These are phyloP conservation scores for Zygoascus meyerae DNA, from an alignment of 1,139 yeast genomes.

Conservation along the genomic window DNA sequence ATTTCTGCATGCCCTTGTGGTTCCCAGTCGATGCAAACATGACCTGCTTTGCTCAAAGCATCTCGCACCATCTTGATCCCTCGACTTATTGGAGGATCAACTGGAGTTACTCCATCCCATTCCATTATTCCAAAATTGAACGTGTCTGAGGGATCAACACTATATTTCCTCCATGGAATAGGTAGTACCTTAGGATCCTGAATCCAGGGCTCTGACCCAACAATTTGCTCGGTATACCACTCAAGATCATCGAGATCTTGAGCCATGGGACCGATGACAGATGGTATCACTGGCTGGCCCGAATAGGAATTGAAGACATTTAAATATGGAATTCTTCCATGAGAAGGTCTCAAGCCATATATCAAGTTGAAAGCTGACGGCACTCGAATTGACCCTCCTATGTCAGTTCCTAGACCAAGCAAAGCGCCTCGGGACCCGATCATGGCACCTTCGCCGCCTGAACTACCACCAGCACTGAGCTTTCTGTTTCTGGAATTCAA, in stretches of 20 bases:
- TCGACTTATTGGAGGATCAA: conserved; percentile 42
- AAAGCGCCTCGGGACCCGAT: conserved; percentile 44
- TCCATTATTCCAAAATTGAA: conserved; percentile 30
- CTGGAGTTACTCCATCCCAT: conserved; percentile 29
- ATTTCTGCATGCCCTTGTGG: conserved; percentile 26
- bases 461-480: conserved; percentile 61
- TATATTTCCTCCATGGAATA: conserved; percentile 42
- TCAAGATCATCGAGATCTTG: conserved; percentile 50
- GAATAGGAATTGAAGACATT: conserved; percentile 44
- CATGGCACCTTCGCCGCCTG: conserved; percentile 73
- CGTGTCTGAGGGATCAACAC: conserved; percentile 29
- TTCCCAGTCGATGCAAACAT: conserved; percentile 42
- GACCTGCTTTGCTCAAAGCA: conserved; percentile 32
- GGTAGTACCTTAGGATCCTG: conserved; percentile 45
- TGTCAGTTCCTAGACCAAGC: conserved; percentile 69
- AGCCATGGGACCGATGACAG: conserved; percentile 42
- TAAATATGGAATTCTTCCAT: conserved; percentile 34
- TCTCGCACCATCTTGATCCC: conserved; percentile 29
- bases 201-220: conserved; percentile 50
- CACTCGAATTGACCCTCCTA: conserved; percentile 72
- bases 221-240: conserved; percentile 37
- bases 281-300: conserved; percentile 38
- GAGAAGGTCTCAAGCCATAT: conserved; percentile 63
- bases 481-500: conserved; percentile 50
- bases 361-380: conserved; percentile 71